Evolutionary conservation across 192 early-diverging fungal genomes (phyloP).

Genomic region (Mortierella claussenii): DNA sequence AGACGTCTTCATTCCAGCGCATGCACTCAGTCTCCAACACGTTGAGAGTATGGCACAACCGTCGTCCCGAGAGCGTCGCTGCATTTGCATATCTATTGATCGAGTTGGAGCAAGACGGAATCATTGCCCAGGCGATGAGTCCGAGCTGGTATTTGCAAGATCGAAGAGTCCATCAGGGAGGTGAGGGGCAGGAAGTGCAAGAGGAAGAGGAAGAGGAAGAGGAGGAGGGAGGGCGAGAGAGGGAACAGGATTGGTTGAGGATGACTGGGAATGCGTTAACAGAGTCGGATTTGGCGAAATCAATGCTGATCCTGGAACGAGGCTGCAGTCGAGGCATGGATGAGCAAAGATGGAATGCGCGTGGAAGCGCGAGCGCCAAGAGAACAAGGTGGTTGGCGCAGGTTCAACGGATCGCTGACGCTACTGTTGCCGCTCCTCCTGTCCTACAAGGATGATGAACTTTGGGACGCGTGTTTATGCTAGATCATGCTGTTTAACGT

Average conservation of each 20-base stretch:
- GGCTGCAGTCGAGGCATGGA: slow-evolving; percentile 20
- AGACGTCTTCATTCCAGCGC: slow-evolving; percentile 8
- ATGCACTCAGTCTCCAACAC: background rate
- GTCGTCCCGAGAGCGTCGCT: slow-evolving; percentile 16
- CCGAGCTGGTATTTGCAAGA: too few relatives aligned
- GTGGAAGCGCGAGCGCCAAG: too few relatives aligned
- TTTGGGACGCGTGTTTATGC: too few relatives aligned
- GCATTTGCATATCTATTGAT: slow-evolving; percentile 42
- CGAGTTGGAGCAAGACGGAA: slow-evolving; percentile 33
- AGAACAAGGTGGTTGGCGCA: background rate
- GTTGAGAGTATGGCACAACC: background rate
- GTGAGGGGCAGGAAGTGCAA: background rate
- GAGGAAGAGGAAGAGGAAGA: too few relatives aligned
- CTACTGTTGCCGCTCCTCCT: too few relatives aligned
- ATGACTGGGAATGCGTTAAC: slow-evolving; percentile 30
- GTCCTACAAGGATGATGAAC: too few relatives aligned
- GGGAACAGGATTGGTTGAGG: slow-evolving; percentile 39
- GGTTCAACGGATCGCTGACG: too few relatives aligned
- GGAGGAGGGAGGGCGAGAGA: background rate
- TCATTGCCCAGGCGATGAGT: slow-evolving; percentile 19
- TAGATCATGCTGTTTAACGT: too few relatives aligned
- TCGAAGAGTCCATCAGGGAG: too few relatives aligned
- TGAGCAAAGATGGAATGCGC: slow-evolving; percentile 12
- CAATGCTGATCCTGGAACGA: slow-evolving; percentile 26
- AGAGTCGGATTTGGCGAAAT: slow-evolving; percentile 20